Conservation (phyloP, 371 early-diverging fungal species). For the Apophysomyces elegans region DNA sequence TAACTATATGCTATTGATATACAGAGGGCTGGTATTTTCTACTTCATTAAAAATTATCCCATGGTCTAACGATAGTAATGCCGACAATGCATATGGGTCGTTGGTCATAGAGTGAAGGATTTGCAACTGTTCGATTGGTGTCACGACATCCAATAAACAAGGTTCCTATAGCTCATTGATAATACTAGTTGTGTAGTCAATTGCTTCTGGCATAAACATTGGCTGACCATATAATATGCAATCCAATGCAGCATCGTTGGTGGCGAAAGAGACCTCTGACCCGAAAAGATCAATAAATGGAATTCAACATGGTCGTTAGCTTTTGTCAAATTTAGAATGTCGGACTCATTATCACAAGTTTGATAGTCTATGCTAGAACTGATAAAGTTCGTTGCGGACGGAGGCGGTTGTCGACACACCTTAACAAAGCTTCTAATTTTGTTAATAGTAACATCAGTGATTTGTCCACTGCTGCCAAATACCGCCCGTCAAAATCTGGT, state of each 20-base stretch:
- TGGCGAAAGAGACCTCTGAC: neutral
- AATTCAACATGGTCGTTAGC: neutral
- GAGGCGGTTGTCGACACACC: neutral
- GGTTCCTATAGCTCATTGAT: too few relatives aligned
- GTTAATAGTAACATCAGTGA: neutral
- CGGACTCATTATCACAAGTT: neutral
- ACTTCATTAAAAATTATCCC: too few relatives aligned
- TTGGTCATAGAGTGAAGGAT: neutral
- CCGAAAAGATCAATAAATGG: neutral
- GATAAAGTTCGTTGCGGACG: neutral
- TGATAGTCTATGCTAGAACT: neutral
- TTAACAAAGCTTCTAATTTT: conserved; percentile 7
- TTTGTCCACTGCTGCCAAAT: conserved; percentile 12
- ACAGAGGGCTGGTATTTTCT: too few relatives aligned
- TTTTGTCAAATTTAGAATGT: neutral
- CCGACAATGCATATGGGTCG: too few relatives aligned
- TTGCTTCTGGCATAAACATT: too few relatives aligned
- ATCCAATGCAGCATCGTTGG: neutral
- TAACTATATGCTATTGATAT: too few relatives aligned
- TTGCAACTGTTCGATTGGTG: too few relatives aligned
- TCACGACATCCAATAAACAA: too few relatives aligned
- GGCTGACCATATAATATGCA: neutral
- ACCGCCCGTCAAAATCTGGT: neutral
- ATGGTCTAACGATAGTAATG: too few relatives aligned
- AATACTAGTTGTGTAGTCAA: too few relatives aligned